phyloP scores from a whole-genome alignment of 2,329 filamentous ascomycete species.

The Fusarium odoratissimum region DNA sequence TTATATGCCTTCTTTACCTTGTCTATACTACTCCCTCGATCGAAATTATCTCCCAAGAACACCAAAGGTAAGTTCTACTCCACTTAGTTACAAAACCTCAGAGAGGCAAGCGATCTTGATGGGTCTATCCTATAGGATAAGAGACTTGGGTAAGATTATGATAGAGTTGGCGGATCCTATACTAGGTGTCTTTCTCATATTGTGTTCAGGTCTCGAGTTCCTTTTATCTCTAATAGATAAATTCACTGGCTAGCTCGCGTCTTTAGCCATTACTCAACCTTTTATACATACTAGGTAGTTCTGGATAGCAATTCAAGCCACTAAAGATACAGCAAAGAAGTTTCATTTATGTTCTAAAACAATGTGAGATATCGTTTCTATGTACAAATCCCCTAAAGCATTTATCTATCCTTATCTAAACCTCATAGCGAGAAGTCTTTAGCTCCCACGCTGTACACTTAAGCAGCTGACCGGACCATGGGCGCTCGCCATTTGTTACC shows the following conservation, averaged over 20 bases:
- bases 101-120: fast-evolving
- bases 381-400: no score
- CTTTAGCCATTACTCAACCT: fast-evolving
- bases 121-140: fast-evolving
- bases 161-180: no score
- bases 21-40: not conserved
- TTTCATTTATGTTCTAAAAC: fast-evolving
- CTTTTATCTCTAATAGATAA: fast-evolving
- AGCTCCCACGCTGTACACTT: not conserved
- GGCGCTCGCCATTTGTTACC: not conserved
- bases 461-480: not conserved
- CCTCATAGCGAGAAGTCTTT: fast-evolving
- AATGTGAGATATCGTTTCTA: not conserved
- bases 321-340: not conserved
- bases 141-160: fast-evolving
- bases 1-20: not conserved
- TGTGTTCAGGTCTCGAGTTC: fast-evolving
- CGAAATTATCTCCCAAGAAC: not conserved
- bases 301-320: fast-evolving
- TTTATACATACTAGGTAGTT: fast-evolving
- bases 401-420: no score
- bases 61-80: fast-evolving
- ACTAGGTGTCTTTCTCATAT: fast-evolving
- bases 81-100: no score
- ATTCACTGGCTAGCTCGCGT: fast-evolving